Conservation (phyloP, 148 eudicot genomes). For the Hydrangea macrophylla region DNA sequence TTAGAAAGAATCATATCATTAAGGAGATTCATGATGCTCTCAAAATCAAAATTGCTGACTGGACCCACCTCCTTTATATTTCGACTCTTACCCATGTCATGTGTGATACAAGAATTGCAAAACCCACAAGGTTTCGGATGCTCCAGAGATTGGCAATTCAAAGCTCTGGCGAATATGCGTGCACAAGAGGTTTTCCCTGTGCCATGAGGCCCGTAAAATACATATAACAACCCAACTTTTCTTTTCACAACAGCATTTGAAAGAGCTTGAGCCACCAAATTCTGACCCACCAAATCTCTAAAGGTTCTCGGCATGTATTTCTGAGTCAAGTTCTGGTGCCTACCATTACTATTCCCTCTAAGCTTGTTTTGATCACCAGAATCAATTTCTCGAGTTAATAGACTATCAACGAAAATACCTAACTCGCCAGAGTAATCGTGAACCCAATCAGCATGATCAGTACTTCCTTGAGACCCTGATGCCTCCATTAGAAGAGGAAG, state of each 20-base stretch:
- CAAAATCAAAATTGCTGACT: slow-evolving; percentile 61
- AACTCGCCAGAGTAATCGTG: slow-evolving; percentile 96
- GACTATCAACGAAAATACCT: slow-evolving; percentile 74
- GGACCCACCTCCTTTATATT: slow-evolving; percentile 75
- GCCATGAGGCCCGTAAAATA: slow-evolving; percentile 92
- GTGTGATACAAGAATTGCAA: slow-evolving; percentile 75
- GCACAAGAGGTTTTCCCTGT: slow-evolving; percentile 94
- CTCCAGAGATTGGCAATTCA: slow-evolving; percentile 76
- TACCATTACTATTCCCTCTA: slow-evolving; percentile 36
- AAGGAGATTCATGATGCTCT: slow-evolving; percentile 59
- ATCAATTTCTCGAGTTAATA: slow-evolving; percentile 56
- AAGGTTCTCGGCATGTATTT: slow-evolving; percentile 88
- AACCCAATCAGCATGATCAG: slow-evolving; percentile 70
- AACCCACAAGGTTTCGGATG: slow-evolving; percentile 82
- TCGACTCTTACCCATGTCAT: slow-evolving; percentile 73
- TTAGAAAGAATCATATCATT: slow-evolving; percentile 55
- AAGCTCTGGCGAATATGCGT: slow-evolving; percentile 84
- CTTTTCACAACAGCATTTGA: slow-evolving; percentile 71
- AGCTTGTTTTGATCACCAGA: slow-evolving; percentile 44
- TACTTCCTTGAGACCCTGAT: slow-evolving; percentile 57
- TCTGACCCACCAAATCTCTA: slow-evolving; percentile 86
- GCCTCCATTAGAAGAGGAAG: slow-evolving; percentile 75
- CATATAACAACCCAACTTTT: slow-evolving; percentile 76
- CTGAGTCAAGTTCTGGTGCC: slow-evolving; percentile 76
- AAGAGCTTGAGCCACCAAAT: slow-evolving; percentile 84